These are phyloP conservation scores for Tolypocladium pustulatum DNA, from an alignment of 2,329 filamentous ascomycete species.

Conservation along the genomic window DNA sequence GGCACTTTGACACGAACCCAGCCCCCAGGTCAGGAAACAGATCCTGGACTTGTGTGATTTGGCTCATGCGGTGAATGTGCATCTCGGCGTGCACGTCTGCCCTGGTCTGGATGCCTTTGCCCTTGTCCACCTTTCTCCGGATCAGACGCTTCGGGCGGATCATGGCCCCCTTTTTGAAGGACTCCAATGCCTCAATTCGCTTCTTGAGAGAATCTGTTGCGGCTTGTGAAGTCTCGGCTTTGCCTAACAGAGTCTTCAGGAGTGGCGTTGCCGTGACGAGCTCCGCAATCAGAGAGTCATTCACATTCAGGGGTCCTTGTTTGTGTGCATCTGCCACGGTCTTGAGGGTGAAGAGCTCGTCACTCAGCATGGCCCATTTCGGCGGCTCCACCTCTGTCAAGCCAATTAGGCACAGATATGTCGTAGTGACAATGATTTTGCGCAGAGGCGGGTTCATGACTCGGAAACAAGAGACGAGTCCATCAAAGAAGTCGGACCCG, in stretches of 20 bases:
- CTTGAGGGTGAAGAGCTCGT: conserved; percentile 76
- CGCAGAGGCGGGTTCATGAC: conserved; percentile 53
- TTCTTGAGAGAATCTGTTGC: conserved; percentile 47
- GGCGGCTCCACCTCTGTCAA: conserved; percentile 56
- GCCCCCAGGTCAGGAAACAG: conserved; percentile 82
- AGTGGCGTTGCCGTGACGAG: conserved; percentile 73
- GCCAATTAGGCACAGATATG: conserved; percentile 65
- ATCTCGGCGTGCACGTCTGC: conserved; percentile 36
- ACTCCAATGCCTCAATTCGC: conserved; percentile 48
- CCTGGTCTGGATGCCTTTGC: conserved; percentile 40
- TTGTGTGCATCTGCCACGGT: conserved; percentile 56
- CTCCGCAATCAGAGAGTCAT: conserved; percentile 68
- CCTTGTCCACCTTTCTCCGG: conserved; percentile 52
- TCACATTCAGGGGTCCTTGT: conserved; percentile 41
- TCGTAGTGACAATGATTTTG: conserved; percentile 58
- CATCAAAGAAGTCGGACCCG: conserved; percentile 80
- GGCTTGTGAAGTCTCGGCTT: conserved; percentile 36
- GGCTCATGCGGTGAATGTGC: conserved; percentile 72
- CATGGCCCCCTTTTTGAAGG: conserved; percentile 47
- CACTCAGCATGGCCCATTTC: conserved; percentile 65
- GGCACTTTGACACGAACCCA: conserved; percentile 66
- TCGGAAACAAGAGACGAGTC: conserved; percentile 54
- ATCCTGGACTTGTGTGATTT: conserved; percentile 86
- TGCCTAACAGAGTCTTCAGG: conserved; percentile 49
- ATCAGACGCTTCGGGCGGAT: conserved; percentile 37